phyloP scores from a whole-genome alignment of 805 yeast genomes.

The Lachancea dasiensis region DNA sequence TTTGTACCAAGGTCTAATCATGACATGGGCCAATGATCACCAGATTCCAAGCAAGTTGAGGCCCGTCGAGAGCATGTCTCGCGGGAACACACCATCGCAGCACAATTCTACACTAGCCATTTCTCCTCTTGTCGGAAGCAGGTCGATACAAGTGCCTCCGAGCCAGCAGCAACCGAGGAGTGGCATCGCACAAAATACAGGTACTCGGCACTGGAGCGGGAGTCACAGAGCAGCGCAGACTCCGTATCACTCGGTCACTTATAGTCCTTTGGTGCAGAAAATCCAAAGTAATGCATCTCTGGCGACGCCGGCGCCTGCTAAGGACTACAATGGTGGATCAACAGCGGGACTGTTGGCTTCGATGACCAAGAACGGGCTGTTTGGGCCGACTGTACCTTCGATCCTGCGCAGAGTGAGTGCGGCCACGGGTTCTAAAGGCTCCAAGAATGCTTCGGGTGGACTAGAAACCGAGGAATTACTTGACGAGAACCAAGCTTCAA shows the following conservation, averaged over 20 bases:
- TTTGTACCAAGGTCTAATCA: too few species aligned
- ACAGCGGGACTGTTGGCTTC: constrained; percentile 22
- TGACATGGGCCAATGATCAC: too few species aligned
- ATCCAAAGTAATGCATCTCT: constrained; percentile 24
- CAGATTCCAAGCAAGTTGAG: too few species aligned
- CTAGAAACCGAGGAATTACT: not conserved
- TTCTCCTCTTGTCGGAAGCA: constrained; percentile 42
- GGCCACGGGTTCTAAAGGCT: constrained; percentile 15
- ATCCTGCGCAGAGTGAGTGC: constrained; percentile 27
- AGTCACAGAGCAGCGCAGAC: constrained; percentile 38
- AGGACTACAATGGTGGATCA: constrained; percentile 14
- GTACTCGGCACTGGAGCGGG: constrained; percentile 32
- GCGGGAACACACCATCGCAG: constrained; percentile 43
- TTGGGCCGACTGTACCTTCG: constrained; percentile 28
- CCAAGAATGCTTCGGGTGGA: not conserved
- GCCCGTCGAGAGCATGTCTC: constrained; percentile 21
- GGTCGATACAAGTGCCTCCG: constrained; percentile 1
- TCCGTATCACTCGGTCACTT: constrained; percentile 13
- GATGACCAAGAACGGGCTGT: constrained; percentile 23
- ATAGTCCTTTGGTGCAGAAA: constrained; percentile 14
- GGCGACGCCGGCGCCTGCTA: constrained; percentile 33
- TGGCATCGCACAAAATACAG: not conserved
- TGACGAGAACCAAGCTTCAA: constrained; percentile 7
- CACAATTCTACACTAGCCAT: constrained; percentile 70
- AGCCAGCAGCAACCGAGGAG: constrained; percentile 2